Conservation (phyloP, 495 filamentous ascomycete species). For the Aspergillus cavernicola region DNA sequence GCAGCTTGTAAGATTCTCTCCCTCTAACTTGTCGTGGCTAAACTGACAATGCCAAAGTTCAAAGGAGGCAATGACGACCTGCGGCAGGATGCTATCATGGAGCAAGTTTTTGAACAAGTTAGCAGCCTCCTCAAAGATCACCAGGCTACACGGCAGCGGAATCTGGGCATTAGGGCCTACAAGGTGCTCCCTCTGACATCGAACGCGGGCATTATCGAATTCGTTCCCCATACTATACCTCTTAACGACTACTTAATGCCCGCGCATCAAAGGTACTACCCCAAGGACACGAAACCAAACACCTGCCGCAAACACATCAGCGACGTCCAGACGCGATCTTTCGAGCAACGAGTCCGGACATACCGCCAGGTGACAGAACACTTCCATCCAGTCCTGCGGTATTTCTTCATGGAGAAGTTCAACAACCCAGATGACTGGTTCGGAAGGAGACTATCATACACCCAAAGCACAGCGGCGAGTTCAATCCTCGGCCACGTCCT, state of each 20-base stretch:
- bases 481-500: slow-evolving; percentile 93
- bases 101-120: slow-evolving; percentile 97
- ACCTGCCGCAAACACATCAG: slow-evolving; percentile 73
- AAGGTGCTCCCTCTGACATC: slow-evolving; percentile 87
- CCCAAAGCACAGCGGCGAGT: slow-evolving; percentile 85
- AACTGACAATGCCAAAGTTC: slow-evolving; percentile 46
- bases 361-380: slow-evolving; percentile 71
- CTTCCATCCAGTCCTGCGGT: slow-evolving; percentile 91
- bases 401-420: slow-evolving; percentile 96
- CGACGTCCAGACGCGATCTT: slow-evolving; percentile 61
- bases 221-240: slow-evolving; percentile 87
- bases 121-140: slow-evolving; percentile 83
- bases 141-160: slow-evolving; percentile 78
- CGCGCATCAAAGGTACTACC: slow-evolving; percentile 81
- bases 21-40: neutral
- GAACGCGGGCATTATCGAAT: slow-evolving; percentile 90
- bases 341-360: slow-evolving; percentile 65
- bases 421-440: slow-evolving; percentile 96
- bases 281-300: slow-evolving; percentile 72
- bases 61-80: slow-evolving; percentile 95
- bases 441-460: slow-evolving; percentile 78
- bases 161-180: slow-evolving; percentile 88
- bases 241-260: slow-evolving; percentile 88
- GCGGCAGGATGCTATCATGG: slow-evolving; percentile 99
- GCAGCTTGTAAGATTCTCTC: slow-evolving; percentile 60